Conservation (phyloP, 2,329 filamentous ascomycete genomes). For the Lecanicillium sp. region DNA sequence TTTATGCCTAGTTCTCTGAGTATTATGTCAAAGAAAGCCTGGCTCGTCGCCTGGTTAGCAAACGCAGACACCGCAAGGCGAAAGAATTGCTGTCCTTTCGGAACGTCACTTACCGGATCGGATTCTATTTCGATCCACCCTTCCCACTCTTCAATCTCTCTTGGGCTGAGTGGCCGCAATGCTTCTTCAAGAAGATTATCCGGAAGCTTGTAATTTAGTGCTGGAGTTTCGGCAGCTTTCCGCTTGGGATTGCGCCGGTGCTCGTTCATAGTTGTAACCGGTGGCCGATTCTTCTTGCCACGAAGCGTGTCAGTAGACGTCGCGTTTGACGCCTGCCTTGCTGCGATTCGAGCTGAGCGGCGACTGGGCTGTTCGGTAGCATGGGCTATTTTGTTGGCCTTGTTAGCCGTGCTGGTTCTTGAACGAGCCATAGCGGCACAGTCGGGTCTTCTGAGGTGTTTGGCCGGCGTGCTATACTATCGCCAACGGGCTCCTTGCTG, state of each 20-base stretch:
- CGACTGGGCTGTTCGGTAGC: no score
- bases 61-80: no score
- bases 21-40: constrained; percentile 83
- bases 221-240: constrained; percentile 30
- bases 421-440: no score
- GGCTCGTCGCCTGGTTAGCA: constrained; percentile 10
- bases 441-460: no score
- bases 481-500: no score
- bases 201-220: constrained; percentile 17
- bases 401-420: no score
- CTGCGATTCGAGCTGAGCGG: no score
- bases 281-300: no score
- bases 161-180: constrained; percentile 36
- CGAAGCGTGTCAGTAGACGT: background rate
- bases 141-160: constrained; percentile 55
- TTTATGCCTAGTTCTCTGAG: constrained; percentile 69
- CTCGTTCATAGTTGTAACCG: constrained; percentile 11
- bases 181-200: constrained; percentile 38
- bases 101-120: constrained; percentile 62
- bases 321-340: background rate
- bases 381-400: no score
- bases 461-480: no score
- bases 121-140: constrained; percentile 84
- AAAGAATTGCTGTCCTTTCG: background rate
- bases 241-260: constrained; percentile 35